Percentiles rank a stretch among this genome's conserved stretches.
phyloP scores from a whole-genome alignment of 164 flowering plant species.

The Brasenia schreberi region DNA sequence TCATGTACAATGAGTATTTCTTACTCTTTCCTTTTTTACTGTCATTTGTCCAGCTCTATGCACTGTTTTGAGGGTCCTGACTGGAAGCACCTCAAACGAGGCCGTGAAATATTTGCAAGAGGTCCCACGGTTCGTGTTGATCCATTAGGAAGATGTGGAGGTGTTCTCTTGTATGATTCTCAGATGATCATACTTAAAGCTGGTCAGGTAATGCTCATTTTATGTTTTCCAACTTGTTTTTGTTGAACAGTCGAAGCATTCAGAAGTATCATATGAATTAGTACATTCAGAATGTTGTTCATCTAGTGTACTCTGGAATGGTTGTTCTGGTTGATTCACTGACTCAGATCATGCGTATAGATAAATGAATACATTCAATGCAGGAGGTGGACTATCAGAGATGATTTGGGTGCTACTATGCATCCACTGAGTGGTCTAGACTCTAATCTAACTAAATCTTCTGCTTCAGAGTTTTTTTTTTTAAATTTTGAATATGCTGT shows the following conservation, averaged over 20 bases:
- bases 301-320: not conserved
- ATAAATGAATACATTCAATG: too few species aligned
- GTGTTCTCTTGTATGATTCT: slow-evolving; percentile 74
- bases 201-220: slow-evolving; percentile 52
- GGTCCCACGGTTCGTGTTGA: slow-evolving; percentile 86
- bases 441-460: too few species aligned
- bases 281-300: not conserved
- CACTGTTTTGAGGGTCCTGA: slow-evolving; percentile 98
- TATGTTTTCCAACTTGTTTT: not conserved
- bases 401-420: too few species aligned
- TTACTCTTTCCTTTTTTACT: slow-evolving; percentile 1
- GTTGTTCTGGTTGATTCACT: not conserved
- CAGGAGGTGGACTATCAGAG: too few species aligned
- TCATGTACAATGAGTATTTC: not conserved
- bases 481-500: too few species aligned
- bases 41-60: slow-evolving; percentile 56
- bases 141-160: slow-evolving; percentile 92
- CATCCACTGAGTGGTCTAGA: too few species aligned
- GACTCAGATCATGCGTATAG: too few species aligned
- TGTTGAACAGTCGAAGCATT: slow-evolving; percentile 1
- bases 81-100: slow-evolving; percentile 85
- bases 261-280: not conserved
- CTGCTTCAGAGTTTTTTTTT: too few species aligned
- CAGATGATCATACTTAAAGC: slow-evolving; percentile 95
- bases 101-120: slow-evolving; percentile 82